A percentile compares a stretch with the other conserved stretches of the same genome.
Evolutionary conservation across 148 eudicot species (phyloP).

Genomic region (Chenopodium suecicum): DNA sequence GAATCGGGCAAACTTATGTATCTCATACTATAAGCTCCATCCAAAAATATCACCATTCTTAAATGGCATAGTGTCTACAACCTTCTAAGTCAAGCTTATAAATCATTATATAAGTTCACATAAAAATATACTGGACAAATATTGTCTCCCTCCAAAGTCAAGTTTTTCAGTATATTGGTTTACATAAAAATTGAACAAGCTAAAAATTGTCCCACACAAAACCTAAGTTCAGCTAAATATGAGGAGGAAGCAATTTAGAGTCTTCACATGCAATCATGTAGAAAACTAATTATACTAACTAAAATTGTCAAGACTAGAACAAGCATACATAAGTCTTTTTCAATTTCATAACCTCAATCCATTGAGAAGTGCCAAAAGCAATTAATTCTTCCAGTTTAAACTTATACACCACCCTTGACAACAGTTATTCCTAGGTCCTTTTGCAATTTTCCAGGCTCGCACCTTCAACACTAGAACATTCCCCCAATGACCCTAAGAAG

Average conservation of each 20-base stretch:
- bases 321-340: background rate
- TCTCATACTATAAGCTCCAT: background rate
- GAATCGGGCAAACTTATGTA: background rate
- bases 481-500: background rate
- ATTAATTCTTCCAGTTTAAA: background rate
- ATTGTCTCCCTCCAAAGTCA: background rate
- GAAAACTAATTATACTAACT: background rate
- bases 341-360: background rate
- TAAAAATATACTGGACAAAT: background rate
- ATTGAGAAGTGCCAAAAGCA: background rate
- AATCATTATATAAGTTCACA: background rate
- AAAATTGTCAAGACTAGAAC: background rate
- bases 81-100: background rate
- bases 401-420: background rate
- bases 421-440: background rate
- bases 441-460: background rate
- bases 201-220: background rate
- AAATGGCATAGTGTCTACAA: background rate
- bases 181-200: background rate
- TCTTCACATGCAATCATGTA: background rate
- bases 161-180: too few species aligned
- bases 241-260: background rate
- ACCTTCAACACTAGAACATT: background rate
- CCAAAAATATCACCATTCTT: background rate
- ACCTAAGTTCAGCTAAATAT: background rate